Evolutionary conservation across 2,329 filamentous ascomycete species (phyloP), one percentile per base, ranked within the genome.

Genomic region (Hypoxylon sp.): DNA sequence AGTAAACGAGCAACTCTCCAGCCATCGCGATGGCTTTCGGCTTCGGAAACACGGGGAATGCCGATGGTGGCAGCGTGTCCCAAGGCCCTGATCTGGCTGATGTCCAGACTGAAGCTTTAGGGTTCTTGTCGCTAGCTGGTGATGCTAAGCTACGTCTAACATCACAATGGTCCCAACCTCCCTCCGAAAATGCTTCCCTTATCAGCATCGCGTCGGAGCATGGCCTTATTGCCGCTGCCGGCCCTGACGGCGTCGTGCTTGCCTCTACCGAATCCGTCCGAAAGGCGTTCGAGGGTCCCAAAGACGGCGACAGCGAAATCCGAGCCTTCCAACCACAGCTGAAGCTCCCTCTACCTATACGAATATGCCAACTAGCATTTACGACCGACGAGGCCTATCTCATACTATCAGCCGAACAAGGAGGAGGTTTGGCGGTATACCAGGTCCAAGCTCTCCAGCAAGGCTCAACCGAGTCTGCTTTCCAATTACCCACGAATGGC

Each of bases 321-420:
- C 88, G 90, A 65, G 74, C 83, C 11, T 96, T 96, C 72, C 81
- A 87, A 62, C 91, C 94, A 2, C 88, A 94, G 75, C 81, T 91
- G 53, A 90, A 84, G 62, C 85, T 98, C 6, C 82, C 88, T 1
- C 84, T 96, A 72, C 87, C 91, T 8, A 85, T 88, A 72, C 89
- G 91, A 70, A 86, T 97, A 56, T 96, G 93, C 10, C 95, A 99
- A 76, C 83, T 99, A 19, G 89, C 90, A 15, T 99, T 99, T 76
- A 94, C 93, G 0, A 87, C 92, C n/a, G 92, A 96, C 72, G 96
- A 97, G 75, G 88, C 87, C 70, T 93, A 91, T 70, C 81, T 99
- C 63, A 86, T 97, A 34, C 82, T 97, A 24, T 93, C 92, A 10
- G 92, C 92, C 2, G 92, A 97, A 77, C 82, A 85, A 56, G 91